These are phyloP conservation scores for Lactarius pseudohatsudake DNA, from an alignment of 768 basidiomycete species.

Conservation along the genomic window DNA sequence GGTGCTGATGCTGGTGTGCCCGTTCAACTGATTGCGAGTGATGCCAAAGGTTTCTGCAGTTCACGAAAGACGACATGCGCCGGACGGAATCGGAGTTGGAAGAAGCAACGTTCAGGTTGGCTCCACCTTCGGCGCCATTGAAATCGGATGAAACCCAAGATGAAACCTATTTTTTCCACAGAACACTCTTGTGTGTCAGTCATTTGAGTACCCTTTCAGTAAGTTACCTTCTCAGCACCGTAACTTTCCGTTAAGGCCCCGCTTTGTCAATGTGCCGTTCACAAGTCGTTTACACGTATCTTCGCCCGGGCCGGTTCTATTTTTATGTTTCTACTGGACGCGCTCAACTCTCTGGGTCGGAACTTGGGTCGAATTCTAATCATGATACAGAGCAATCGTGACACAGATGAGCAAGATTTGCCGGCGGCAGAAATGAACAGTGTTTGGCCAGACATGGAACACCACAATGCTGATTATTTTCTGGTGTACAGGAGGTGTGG, in stretches of 20 bases:
- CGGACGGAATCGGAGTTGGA: not conserved
- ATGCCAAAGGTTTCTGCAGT: not conserved
- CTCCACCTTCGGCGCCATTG: not conserved
- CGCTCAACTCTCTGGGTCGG: not conserved
- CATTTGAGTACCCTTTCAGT: not conserved
- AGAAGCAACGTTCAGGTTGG: not conserved
- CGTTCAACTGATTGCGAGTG: not conserved
- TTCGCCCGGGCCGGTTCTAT: not conserved
- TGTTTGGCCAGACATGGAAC: not conserved
- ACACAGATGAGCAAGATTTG: not conserved
- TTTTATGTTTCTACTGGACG: not conserved
- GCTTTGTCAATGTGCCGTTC: not conserved
- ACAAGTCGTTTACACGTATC: not conserved
- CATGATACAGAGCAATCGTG: not conserved
- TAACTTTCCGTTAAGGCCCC: not conserved
- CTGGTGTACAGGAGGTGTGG: not conserved
- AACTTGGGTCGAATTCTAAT: not conserved
- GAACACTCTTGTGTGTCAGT: not conserved
- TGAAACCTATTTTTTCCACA: not conserved
- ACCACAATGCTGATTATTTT: not conserved
- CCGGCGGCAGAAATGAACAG: not conserved
- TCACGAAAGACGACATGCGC: not conserved
- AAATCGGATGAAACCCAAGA: not conserved
- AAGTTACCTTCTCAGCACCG: not conserved
- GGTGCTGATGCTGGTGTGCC: not conserved